Evolutionary conservation across 352 stramenopile species (phyloP).

Genomic region (Globisporangium megalacanthum): DNA sequence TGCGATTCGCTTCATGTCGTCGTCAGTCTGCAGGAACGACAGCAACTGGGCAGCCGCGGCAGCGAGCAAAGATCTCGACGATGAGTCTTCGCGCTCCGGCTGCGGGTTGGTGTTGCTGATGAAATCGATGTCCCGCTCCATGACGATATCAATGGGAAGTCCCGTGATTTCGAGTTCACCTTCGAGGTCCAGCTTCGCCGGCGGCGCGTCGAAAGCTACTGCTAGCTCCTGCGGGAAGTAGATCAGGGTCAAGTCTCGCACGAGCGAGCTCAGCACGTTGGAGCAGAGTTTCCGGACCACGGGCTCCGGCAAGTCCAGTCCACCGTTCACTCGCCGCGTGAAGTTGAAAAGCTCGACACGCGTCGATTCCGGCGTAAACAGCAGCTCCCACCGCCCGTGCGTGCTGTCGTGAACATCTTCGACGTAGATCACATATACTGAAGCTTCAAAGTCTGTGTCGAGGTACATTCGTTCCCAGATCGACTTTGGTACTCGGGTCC

Average conservation of each 20-base stretch:
- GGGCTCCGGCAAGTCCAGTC: slow-evolving; percentile 60
- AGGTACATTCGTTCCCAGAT: slow-evolving; percentile 80
- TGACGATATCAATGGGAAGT: slow-evolving; percentile 48
- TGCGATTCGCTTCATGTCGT: slow-evolving; percentile 47
- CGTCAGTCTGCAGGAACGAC: slow-evolving; percentile 28
- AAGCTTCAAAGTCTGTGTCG: slow-evolving; percentile 57
- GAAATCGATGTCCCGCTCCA: slow-evolving; percentile 43
- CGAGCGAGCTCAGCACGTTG: slow-evolving; percentile 53
- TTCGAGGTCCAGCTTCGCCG: slow-evolving; percentile 53
- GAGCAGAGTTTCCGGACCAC: slow-evolving; percentile 69
- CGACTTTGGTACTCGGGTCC: slow-evolving; percentile 69
- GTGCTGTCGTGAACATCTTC: slow-evolving; percentile 35
- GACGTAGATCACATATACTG: slow-evolving; percentile 58
- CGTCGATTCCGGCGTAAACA: slow-evolving; percentile 45
- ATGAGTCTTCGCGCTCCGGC: slow-evolving; percentile 1
- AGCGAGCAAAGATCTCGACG: slow-evolving; percentile 15
- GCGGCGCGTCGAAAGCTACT: slow-evolving; percentile 42
- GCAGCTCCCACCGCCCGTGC: slow-evolving; percentile 56
- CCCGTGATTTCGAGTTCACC: slow-evolving; percentile 49
- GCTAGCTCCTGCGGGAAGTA: slow-evolving; percentile 70
- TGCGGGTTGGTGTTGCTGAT: slow-evolving; percentile 5
- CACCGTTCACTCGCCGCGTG: slow-evolving; percentile 51
- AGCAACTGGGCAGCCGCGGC: slow-evolving; percentile 39
- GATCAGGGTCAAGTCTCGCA: slow-evolving; percentile 49
- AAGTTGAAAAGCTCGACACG: slow-evolving; percentile 68